phyloP scores from a whole-genome alignment of 176 grass and related monocot species.

The Dendrocalamus sinicus region DNA sequence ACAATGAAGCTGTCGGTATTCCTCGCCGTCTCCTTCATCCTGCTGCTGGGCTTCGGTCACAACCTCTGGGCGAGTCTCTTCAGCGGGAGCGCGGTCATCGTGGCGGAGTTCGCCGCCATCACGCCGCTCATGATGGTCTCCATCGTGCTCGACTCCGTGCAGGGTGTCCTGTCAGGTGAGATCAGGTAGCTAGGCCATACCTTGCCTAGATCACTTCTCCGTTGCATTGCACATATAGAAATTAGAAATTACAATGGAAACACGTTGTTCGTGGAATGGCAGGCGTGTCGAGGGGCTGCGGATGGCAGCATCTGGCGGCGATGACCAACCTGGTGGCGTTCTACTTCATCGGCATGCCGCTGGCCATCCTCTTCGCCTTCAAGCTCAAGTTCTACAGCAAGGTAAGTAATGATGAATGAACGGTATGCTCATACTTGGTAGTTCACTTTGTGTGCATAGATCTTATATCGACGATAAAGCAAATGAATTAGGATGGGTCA shows the following conservation, averaged over 20 bases:
- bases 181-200: background rate
- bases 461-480: too few relatives aligned
- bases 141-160: conserved; percentile 81
- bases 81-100: conserved; percentile 67
- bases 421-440: background rate
- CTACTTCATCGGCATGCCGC: conserved; percentile 83
- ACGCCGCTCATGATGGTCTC: conserved; percentile 62
- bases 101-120: conserved; percentile 60
- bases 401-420: conserved; percentile 17
- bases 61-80: conserved; percentile 71
- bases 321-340: conserved; percentile 90
- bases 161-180: conserved; percentile 76
- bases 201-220: background rate
- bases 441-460: too few relatives aligned
- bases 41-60: conserved; percentile 64
- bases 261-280: background rate
- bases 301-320: conserved; percentile 89
- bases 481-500: too few relatives aligned
- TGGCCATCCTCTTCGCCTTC: conserved; percentile 72
- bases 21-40: conserved; percentile 57
- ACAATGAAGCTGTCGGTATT: conserved; percentile 81
- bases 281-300: conserved; percentile 90
- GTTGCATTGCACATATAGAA: background rate
- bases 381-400: conserved; percentile 59
- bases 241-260: background rate